Evolutionary conservation across 768 basidiomycete genomes (phyloP), one percentile per base, ranked within the genome.

Genomic region (Lactarius hatsudake): DNA sequence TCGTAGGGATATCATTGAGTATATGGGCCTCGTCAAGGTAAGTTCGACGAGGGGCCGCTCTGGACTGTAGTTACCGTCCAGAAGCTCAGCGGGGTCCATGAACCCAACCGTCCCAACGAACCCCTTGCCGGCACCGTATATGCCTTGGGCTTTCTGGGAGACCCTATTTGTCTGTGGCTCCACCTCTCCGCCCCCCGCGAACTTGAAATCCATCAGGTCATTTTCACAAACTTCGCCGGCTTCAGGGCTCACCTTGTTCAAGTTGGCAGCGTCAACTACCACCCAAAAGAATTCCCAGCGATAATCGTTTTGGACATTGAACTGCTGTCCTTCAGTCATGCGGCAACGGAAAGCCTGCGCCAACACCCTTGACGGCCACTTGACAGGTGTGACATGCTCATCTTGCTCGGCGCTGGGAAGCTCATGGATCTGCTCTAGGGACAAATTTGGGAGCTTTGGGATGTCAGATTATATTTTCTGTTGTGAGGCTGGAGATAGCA

Each of bases 171-270:
- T 32, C 60, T 42, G 32, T 48, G 45, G 45, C 10, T 1, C 30
- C 1, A 30, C 34, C 26, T 28, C 26, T 28, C 26, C 26, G 26
- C 2, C 26, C 26, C 26, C 2, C 42, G 9, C 5, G 20, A 32
- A 61, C 60, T 61, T 32, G 18, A 45, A 61, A 26, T 15, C 5
- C 15, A 81, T 66, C 78, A 36, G 36, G 36, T 2, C 43, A 32
- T 30, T 7, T 28, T 48, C 26, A 15, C 51, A 48, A 15, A 30
- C 36, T 34, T 30, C 34, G 8, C 43, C 10, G 20, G 18, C 8
- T 12, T 32, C 17, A 28, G 23, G 15, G 10, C 36, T 36, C 36
- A 12, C 12, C 0, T 36, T 36, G 36, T 12, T 10, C n/a, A n/a
- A n/a, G n/a, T n/a, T n/a, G 36, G 10, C 1, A 12, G 1, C 10